Evolutionary conservation across 2,329 filamentous ascomycete genomes (phyloP), one percentile per base, ranked within the genome.

Genomic region (Lachnellula arida): DNA sequence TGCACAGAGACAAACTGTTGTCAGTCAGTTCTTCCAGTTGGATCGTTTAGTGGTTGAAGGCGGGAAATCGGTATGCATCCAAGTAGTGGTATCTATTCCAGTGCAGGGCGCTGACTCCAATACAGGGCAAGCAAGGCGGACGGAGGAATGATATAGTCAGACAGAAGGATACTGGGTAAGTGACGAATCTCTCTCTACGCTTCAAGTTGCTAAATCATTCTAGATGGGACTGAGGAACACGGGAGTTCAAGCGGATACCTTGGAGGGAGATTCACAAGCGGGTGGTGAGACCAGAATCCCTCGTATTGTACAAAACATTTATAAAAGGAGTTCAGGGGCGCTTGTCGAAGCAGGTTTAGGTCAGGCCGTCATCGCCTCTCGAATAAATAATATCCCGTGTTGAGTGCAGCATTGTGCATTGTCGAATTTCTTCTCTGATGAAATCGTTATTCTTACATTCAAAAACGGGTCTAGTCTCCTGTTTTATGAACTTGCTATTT

Each of bases 11-110:
- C 94, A 97, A 87, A 95, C 93, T 11, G 81, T 94, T 50, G 84
- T 99, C 69, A 95, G 91, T 71, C 89, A 96, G 71, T 97, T 97
- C 75, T 97, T 90, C 76, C 89, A 97, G 75, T 74, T 95, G 60
- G 92, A 97, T 70, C 81, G 85, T 69, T 81, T 99, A 73, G 94
- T 99, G 14, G 89, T 99, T 0, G 94, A 99, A 74, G 89, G 89
- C 17, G 87, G 89, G 57, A 87, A 90, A 72, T 84, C 87, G 67
- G 87, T 90, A 80, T 63, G 81, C 53, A 2, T 32, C 4, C 28
- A 11, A 32, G 9, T 4, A 9, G 9, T 12, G 8, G 1, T 9
- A 32, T 11, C 9, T 32, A 32, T 32, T 32, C 9, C 9, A 32
- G 57, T 22, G 17, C 11, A 11, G 23, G 6, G 11, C 35, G 40